These are phyloP conservation scores for Penicillium macrosclerotiorum DNA, from an alignment of 495 filamentous ascomycete genomes.

Conservation along the genomic window DNA sequence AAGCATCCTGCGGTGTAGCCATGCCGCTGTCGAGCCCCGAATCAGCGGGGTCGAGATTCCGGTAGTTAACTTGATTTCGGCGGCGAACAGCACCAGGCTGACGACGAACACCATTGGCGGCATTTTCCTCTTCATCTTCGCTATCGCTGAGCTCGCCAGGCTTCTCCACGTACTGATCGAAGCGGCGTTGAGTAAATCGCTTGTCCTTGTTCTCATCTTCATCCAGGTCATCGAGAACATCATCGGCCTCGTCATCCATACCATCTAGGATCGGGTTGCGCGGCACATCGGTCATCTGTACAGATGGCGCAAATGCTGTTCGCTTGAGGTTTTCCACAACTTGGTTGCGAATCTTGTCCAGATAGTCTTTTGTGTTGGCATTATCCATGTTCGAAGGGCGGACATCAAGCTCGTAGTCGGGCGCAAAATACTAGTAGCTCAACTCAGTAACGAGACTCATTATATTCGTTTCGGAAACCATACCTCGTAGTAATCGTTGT, in stretches of 20 bases:
- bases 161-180: constrained; percentile 73
- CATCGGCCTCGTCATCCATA: constrained; percentile 81
- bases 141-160: constrained; percentile 78
- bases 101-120: constrained; percentile 64
- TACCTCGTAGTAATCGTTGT: constrained; percentile 98
- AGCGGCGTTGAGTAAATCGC: constrained; percentile 76
- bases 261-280: constrained; percentile 63
- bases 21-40: constrained; percentile 65
- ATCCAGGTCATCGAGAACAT: constrained; percentile 82
- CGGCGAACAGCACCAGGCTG: constrained; percentile 60
- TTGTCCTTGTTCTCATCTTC: constrained; percentile 88
- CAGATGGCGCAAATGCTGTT: constrained; percentile 84
- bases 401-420: constrained; percentile 94
- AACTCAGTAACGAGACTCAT: constrained; percentile 13
- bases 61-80: constrained; percentile 69
- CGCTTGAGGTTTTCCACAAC: constrained; percentile 91
- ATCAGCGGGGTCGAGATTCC: constrained; percentile 61
- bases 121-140: constrained; percentile 84
- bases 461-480: too few relatives aligned
- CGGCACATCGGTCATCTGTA: constrained; percentile 95
- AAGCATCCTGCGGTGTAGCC: constrained; percentile 50
- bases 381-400: constrained; percentile 99
- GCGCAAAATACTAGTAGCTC: constrained; percentile 79
- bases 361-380: constrained; percentile 88
- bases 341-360: constrained; percentile 90